phyloP scores from a whole-genome alignment of 768 basidiomycete genomes.

The Rhizopogon vinicolor region DNA sequence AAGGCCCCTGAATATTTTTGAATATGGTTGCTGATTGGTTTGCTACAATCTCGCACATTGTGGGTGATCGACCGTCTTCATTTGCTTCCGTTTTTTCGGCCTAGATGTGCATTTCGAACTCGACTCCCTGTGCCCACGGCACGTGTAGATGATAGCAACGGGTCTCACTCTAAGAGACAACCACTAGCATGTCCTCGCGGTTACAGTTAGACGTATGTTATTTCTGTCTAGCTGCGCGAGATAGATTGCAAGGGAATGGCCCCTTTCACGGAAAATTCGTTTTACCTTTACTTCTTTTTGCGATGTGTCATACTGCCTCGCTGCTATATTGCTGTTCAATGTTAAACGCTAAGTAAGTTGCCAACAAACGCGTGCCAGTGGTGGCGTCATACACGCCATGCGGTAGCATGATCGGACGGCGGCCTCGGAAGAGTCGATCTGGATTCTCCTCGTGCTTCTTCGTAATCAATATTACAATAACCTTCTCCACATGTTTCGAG shows the following conservation, averaged over 20 bases:
- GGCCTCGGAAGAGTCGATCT: background rate
- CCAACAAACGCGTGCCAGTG: background rate
- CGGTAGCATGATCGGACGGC: background rate
- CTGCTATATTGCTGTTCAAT: background rate
- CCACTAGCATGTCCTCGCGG: background rate
- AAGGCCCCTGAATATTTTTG: background rate
- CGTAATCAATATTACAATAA: background rate
- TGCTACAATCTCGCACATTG: background rate
- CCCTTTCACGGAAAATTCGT: background rate
- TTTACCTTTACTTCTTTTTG: background rate
- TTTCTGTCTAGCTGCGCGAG: background rate
- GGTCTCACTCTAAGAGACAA: background rate
- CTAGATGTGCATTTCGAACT: background rate
- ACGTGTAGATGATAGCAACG: background rate
- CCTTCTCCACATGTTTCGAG: background rate
- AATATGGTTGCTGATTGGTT: background rate
- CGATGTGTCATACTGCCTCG: background rate
- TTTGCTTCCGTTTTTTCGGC: background rate
- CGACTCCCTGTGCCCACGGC: background rate
- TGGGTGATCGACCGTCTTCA: background rate
- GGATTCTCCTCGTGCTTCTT: too few relatives aligned
- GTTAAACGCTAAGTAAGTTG: background rate
- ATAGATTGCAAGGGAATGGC: background rate
- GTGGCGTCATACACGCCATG: background rate
- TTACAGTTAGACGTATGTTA: background rate